A percentile compares a stretch with the other conserved stretches of the same genome.
phyloP scores from a whole-genome alignment of 2,329 filamentous ascomycete species.

The Stachybotrys chartarum region DNA sequence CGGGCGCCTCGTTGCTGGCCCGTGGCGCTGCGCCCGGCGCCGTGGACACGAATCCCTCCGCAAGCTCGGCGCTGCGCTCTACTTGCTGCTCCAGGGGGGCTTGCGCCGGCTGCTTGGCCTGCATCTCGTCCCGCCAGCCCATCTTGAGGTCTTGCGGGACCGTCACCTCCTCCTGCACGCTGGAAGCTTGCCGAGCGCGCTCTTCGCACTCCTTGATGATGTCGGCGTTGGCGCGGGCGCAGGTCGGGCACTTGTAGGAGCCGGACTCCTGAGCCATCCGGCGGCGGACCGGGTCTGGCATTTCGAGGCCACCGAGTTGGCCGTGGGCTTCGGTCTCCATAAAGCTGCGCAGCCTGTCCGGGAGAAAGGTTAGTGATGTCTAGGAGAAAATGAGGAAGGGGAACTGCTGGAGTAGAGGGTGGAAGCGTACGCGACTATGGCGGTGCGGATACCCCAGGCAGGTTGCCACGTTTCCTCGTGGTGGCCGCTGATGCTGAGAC shows the following conservation, averaged over 20 bases:
- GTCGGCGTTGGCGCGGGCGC: slow-evolving; percentile 63
- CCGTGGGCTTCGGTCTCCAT: slow-evolving; percentile 89
- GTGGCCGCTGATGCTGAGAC: slow-evolving; percentile 85
- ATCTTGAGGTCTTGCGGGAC: slow-evolving; percentile 53
- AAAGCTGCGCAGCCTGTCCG: slow-evolving; percentile 61
- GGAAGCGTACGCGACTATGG: slow-evolving; percentile 54
- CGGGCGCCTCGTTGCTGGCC: background rate
- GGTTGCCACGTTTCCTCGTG: slow-evolving; percentile 99
- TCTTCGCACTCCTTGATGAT: slow-evolving; percentile 67
- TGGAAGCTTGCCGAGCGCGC: slow-evolving; percentile 32
- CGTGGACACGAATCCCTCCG: slow-evolving; percentile 53
- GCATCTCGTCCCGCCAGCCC: slow-evolving; percentile 68
- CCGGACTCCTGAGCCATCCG: slow-evolving; percentile 61
- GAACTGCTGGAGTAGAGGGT: background rate
- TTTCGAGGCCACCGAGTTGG: slow-evolving; percentile 85
- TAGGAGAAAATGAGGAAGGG: background rate
- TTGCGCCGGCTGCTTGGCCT: slow-evolving; percentile 17
- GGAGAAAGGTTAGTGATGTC: background rate
- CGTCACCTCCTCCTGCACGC: slow-evolving; percentile 32
- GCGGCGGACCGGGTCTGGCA: slow-evolving; percentile 57
- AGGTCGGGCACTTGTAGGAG: slow-evolving; percentile 62
- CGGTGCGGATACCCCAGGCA: slow-evolving; percentile 92
- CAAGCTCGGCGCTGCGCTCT: slow-evolving; percentile 39
- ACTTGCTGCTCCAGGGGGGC: slow-evolving; percentile 18
- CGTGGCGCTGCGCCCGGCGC: slow-evolving; percentile 14